Base-by-base conservation (phyloP, 2,329 filamentous ascomycete species). In the Coniochaeta prunicola region DNA sequence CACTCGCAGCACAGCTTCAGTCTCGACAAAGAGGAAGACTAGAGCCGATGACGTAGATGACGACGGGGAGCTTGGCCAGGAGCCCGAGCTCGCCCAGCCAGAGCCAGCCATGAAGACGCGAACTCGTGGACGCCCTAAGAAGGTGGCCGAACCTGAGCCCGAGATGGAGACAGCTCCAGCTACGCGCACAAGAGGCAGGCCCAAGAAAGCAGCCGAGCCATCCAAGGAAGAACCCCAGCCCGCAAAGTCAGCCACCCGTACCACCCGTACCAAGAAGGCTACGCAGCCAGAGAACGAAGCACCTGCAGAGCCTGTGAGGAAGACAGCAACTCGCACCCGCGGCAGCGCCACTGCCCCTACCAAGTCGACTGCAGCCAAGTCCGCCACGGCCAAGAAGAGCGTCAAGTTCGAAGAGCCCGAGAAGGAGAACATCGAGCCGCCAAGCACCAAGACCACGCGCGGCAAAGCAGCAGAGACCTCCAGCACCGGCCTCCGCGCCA, bases 331-430 rank as follows among this genome's bases (percentile, higher is more conserved):
- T 26, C 61, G 69, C 21, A 64, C 66, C 17, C 76, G 76, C 17
- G 74, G 76, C 48, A 75, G 73, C 31, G 64, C 70, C 6, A 69
- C 68, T 4, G 62, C 68, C 17, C 69, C 73, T 34, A 61, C 66
- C 2, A 68, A 58, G 70, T 36, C 72, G 60, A 58, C 71, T 26
- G 61, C 54, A 56, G 58, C 73, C 62, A 81, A 76, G 69, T 70
- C 80, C 19, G 73, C 76, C 5, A 30, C 76, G 4, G 70, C 76
- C 34, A 86, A 82, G 74, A 88, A 86, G 74, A 78, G 76, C 2
- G 84, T 87, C 65, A 85, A 81, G 59, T 87, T 87, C 68, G 78
- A 86, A 67, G 82, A 84, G 64, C 81, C 82, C 3, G 84, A 86
- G 68, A 87, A 88, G 71, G 85, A 88, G 68, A 87, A 87, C 63